These are phyloP conservation scores for Phytophthora rubi DNA, from an alignment of 352 stramenopile species.

Conservation along the genomic window DNA sequence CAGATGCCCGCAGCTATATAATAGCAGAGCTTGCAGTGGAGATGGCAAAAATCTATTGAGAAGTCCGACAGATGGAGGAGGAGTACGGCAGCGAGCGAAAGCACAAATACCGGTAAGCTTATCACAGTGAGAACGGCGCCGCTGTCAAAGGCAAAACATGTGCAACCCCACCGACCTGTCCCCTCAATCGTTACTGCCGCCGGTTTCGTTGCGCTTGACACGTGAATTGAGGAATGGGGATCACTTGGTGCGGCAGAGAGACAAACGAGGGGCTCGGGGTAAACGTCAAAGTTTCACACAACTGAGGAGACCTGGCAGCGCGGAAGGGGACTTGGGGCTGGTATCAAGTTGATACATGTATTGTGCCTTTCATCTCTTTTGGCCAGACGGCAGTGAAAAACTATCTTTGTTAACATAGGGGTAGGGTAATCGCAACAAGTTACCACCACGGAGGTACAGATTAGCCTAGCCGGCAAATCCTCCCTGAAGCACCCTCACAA, in stretches of 20 bases:
- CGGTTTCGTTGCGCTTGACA: conserved; percentile 21
- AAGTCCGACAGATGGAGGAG: conserved; percentile 26
- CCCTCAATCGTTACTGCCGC: conserved; percentile 33
- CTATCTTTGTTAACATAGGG: too few species aligned
- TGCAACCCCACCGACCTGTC: conserved; percentile 34
- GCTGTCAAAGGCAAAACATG: conserved; percentile 24
- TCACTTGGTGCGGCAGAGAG: conserved; percentile 32
- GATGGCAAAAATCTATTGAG: conserved; percentile 16
- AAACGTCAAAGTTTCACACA: neutral
- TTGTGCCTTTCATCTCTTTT: too few species aligned
- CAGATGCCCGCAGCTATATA: conserved; percentile 20
- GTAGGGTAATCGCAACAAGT: too few species aligned
- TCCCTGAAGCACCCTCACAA: too few species aligned
- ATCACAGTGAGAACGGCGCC: conserved; percentile 26
- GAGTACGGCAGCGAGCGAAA: conserved; percentile 11
- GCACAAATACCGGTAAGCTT: neutral
- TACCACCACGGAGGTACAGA: too few species aligned
- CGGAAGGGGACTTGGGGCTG: conserved; percentile 11
- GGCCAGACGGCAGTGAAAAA: too few species aligned
- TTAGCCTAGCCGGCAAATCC: too few species aligned
- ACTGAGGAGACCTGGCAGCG: conserved; percentile 10
- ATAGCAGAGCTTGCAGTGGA: neutral
- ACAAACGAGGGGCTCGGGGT: conserved; percentile 19
- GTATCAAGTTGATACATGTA: conserved; percentile 1
- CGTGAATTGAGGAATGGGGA: conserved; percentile 31